Evolutionary conservation across 1,284 basidiomycete genomes (phyloP), one percentile per base, ranked within the genome.

Genomic region (Boletus semigastroideus): DNA sequence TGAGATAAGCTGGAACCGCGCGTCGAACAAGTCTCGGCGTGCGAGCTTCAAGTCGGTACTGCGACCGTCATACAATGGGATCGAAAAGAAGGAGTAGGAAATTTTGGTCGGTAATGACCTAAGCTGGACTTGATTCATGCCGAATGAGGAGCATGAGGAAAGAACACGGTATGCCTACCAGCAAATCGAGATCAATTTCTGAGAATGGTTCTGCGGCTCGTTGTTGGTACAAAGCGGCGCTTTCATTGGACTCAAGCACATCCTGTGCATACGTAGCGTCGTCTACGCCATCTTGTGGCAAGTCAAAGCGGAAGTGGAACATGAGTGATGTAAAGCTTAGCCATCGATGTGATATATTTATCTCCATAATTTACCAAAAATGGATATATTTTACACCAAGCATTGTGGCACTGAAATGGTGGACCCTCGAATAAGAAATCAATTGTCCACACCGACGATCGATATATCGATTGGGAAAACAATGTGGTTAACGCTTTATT

Each of bases 21-120:
- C 94, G 69, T 98, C 96, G 64, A 94, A 98, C 11, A 98, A 76
- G 71, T 98, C 95, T 44, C 95, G 78, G 10, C 93, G 84, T 4
- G 84, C 72, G 27, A 95, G 72, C 0, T 73, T 75, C 2, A 80
- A 46, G 10, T 54, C 58, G n/a, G 49, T 41, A 31, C 2, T 3
- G 14, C 31, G 25, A 12, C 37, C 59, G 25, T 66, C 54, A 3
- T 67, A 57, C 6, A 77, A 64, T 3, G 75, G 74, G 2, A 81
- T 66, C 4, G 63, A 59, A 4, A 87, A 54, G 2, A 81, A 80
- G 1, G 87, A 87, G 58, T 80, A 86, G 0, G 85, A 86, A 56
- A 88, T 77, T 17, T 74, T 64, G 9, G 73, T 67, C 1, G 86
- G 85, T 16, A 87, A 69, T 5, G 68, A 59, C 47, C 76, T 71